phyloP scores from a whole-genome alignment of 345 rosid genomes.

The Eucalyptus lansdowneana region DNA sequence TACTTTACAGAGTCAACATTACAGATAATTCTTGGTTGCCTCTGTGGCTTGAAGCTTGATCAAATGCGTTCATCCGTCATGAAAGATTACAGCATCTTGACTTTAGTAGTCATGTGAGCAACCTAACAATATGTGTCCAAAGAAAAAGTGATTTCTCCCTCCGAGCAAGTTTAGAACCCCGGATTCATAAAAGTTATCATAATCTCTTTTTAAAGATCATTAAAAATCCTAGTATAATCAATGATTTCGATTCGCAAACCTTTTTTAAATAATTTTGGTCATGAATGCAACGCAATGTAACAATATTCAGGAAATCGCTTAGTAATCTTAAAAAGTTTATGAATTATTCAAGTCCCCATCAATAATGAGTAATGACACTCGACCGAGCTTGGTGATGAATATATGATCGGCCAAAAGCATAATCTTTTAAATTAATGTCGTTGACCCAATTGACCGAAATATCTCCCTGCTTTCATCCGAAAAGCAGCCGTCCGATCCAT shows the following conservation, averaged over 20 bases:
- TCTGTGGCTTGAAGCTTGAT: too few relatives aligned
- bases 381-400: not conserved
- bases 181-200: not conserved
- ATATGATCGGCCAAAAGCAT: not conserved
- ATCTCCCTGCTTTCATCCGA: not conserved
- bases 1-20: not conserved
- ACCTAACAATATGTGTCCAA: not conserved
- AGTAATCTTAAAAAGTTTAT: rapidly evolving
- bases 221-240: rapidly evolving
- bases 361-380: not conserved
- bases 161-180: not conserved
- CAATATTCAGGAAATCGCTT: not conserved
- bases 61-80: too few relatives aligned
- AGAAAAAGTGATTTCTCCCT: not conserved
- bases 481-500: not conserved
- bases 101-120: too few relatives aligned
- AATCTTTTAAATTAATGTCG: not conserved
- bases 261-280: not conserved
- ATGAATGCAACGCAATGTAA: not conserved
- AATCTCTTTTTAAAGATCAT: not conserved
- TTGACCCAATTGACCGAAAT: not conserved
- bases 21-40: too few relatives aligned
- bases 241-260: not conserved
- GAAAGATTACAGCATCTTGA: too few relatives aligned
- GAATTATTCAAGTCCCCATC: not conserved